These are phyloP conservation scores for Trichophyton benhamiae DNA, from an alignment of 2,329 filamentous ascomycete genomes.

Conservation along the genomic window DNA sequence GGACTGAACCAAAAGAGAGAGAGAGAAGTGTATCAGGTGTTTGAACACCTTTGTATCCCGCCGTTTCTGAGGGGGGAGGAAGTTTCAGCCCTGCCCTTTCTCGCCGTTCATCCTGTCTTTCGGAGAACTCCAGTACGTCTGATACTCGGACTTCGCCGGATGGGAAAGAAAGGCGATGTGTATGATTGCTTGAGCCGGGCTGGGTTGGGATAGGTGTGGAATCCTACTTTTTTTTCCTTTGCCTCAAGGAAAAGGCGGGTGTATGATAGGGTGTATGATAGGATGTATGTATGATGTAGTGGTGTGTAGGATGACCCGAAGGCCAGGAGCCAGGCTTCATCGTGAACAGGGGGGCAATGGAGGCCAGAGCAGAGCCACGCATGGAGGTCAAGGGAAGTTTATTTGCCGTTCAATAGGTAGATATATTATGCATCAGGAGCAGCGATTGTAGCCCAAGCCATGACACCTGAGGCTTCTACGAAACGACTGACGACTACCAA, in stretches of 20 bases:
- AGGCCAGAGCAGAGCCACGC: not conserved
- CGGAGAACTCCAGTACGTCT: not conserved
- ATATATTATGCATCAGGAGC: too few species aligned
- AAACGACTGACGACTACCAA: too few species aligned
- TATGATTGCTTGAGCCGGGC: not conserved
- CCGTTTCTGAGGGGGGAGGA: not conserved
- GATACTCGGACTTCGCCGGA: not conserved
- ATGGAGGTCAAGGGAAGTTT: not conserved
- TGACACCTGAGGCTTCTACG: too few species aligned
- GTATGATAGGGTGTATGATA: not conserved
- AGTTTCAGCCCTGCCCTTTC: not conserved
- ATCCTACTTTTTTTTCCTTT: not conserved
- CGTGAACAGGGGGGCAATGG: not conserved
- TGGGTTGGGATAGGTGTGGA: not conserved
- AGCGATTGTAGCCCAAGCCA: too few species aligned
- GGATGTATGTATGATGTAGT: not conserved
- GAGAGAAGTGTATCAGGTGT: not conserved
- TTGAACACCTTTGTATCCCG: not conserved
- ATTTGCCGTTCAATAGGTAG: not conserved
- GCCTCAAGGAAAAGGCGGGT: not conserved
- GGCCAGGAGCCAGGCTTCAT: not conserved
- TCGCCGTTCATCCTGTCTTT: not conserved
- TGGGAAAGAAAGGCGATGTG: not conserved
- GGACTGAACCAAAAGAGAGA: not conserved
- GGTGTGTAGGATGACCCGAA: not conserved